These are phyloP conservation scores for Euphrasia confusa DNA, from an alignment of 257 asterid genomes.

Conservation along the genomic window DNA sequence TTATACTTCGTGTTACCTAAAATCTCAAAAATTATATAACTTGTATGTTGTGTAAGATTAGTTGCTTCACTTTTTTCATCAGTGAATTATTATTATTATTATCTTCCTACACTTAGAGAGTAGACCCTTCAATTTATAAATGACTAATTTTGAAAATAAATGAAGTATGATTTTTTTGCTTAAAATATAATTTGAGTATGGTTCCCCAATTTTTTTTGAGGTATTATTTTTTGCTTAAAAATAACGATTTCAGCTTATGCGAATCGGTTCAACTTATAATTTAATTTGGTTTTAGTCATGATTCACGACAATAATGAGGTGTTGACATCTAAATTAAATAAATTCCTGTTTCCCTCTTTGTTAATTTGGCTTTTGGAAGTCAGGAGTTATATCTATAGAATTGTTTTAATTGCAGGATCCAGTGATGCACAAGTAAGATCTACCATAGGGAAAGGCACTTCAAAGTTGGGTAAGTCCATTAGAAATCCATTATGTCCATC, in stretches of 20 bases:
- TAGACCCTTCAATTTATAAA: no score
- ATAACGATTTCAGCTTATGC: background rate
- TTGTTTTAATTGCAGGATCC: conserved; percentile 35
- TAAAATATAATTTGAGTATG: no score
- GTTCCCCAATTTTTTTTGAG: no score
- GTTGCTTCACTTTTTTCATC: conserved; percentile 3
- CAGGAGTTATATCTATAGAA: conserved; percentile 19
- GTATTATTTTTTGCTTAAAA: no score
- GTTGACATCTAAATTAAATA: background rate
- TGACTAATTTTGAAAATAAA: background rate
- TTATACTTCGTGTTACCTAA: no score
- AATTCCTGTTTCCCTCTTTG: background rate
- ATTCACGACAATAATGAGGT: background rate
- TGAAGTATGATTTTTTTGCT: background rate
- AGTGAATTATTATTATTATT: background rate
- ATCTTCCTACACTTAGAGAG: background rate
- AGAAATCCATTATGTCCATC: conserved; percentile 3
- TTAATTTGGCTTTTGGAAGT: conserved; percentile 8
- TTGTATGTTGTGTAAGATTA: background rate
- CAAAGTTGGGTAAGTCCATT: conserved; percentile 49
- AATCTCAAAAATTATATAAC: no score
- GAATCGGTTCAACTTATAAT: conserved; percentile 10
- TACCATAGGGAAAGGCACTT: conserved; percentile 21
- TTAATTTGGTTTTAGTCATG: background rate
- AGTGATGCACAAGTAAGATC: conserved; percentile 26